These are phyloP conservation scores for Lipomyces lipofer DNA, from an alignment of 805 yeast genomes.

Conservation along the genomic window DNA sequence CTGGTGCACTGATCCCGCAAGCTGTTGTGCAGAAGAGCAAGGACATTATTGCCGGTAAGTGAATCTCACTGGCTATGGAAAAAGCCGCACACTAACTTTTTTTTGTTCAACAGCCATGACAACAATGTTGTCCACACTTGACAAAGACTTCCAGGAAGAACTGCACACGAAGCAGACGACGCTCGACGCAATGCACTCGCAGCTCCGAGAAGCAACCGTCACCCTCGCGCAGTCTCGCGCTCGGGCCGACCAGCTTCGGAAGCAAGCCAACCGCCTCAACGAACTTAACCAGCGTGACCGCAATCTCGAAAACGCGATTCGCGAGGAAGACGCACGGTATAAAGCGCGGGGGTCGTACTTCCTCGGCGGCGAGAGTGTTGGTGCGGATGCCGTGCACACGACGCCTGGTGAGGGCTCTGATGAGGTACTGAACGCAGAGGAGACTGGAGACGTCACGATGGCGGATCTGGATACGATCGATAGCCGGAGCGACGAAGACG, in stretches of 20 bases:
- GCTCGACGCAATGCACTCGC: slow-evolving; percentile 54
- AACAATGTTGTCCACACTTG: slow-evolving; percentile 52
- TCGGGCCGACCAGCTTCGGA: slow-evolving; percentile 55
- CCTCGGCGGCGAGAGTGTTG: background rate
- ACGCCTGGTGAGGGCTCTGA: slow-evolving; percentile 9
- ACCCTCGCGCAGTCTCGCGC: slow-evolving; percentile 51
- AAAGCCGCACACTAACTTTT: background rate
- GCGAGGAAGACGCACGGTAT: slow-evolving; percentile 62
- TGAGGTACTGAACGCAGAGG: slow-evolving; percentile 14
- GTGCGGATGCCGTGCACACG: background rate
- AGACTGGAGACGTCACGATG: slow-evolving; percentile 24
- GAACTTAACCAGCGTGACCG: slow-evolving; percentile 56
- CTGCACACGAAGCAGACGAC: slow-evolving; percentile 53
- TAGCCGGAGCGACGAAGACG: slow-evolving; percentile 33
- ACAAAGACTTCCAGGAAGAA: slow-evolving; percentile 61
- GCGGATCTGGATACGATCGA: slow-evolving; percentile 25
- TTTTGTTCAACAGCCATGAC: slow-evolving; percentile 45
- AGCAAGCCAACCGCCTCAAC: slow-evolving; percentile 45
- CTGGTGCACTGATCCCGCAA: slow-evolving; percentile 14
- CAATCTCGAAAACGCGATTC: slow-evolving; percentile 62
- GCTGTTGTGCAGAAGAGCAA: slow-evolving; percentile 39
- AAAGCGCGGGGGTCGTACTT: slow-evolving; percentile 21
- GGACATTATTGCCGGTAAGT: slow-evolving; percentile 45
- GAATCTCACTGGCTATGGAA: background rate
- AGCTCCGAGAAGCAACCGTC: slow-evolving; percentile 58